Base-by-base conservation (phyloP, 176 grass and related monocot species). In the Avena sativa region DNA sequence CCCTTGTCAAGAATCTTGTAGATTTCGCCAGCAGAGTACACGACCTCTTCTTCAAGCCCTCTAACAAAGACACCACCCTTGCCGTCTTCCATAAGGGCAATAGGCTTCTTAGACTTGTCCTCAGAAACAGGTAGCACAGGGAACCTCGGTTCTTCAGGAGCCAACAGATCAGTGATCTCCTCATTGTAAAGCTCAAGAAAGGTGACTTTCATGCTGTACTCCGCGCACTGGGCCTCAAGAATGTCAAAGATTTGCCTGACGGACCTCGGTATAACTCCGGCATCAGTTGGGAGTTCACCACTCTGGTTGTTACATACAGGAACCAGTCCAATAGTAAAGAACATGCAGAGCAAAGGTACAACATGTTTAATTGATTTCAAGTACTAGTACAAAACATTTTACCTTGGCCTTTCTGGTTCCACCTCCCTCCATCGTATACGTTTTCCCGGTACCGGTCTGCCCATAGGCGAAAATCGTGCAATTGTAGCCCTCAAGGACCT, bases 391-490 rank as follows among this genome's bases (percentile, higher is more conserved):
- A 0, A 60, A 58, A 52, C 64, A 34, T 17, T 81, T 90, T 90
- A 93, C 97, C 89, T 89, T 99, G 77, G 88, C 79, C 88, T 99
- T 99, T 82, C 92, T 93, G 63, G 94, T 96, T 43, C 96, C 95
- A 80, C 95, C 97, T 74, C 97, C 97, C 88, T 99, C 97, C 97
- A 99, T 99, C 46, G 97, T 99, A 56, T 99, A 99, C 30, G 97
- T 99, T 87, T 99, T 99, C 15, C 97, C 97, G 0, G 97, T 99
- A 77, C 97, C 97, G 15, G 97, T 99, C 80, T 99, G 97, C 0
- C 97, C 97, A 86, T 99, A 99, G 15, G 97, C 97, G n/a, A 99
- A 99, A 89, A 99, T 99, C 63, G 97, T 99, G 78, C 97, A 99
- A 69, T 99, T 99, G 62, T 99, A 99, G 65, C 97, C 97, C 62